Evolutionary conservation across 305 asterid species (phyloP).

Genomic region (Nicotiana rustica): DNA sequence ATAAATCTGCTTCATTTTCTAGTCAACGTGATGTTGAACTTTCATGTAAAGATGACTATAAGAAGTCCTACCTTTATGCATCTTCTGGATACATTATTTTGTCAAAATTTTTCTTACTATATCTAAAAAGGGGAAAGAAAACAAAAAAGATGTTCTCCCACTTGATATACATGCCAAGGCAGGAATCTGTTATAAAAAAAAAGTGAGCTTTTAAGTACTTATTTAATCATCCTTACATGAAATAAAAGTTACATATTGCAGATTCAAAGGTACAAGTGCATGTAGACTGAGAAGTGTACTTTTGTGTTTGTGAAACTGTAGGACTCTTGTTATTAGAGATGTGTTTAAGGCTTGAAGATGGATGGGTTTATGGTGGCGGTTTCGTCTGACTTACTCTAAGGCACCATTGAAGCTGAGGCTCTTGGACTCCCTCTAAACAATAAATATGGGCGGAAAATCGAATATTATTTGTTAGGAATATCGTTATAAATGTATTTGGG

Average conservation of each 20-base stretch:
- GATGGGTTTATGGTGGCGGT: no score
- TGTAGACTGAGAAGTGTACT: background rate
- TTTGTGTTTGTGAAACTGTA: background rate
- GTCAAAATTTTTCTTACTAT: background rate
- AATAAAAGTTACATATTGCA: no score
- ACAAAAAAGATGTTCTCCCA: background rate
- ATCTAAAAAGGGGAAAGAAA: background rate
- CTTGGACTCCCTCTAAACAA: no score
- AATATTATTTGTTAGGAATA: no score
- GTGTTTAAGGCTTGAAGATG: background rate
- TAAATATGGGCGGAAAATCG: no score
- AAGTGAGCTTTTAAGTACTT: background rate
- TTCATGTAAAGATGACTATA: background rate
- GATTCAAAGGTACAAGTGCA: background rate
- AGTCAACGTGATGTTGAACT: background rate
- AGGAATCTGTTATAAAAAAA: background rate
- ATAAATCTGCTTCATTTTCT: background rate
- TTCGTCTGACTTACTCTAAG: no score
- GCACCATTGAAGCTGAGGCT: no score
- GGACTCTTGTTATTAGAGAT: background rate
- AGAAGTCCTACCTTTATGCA: background rate
- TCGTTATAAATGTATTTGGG: no score
- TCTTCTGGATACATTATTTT: background rate
- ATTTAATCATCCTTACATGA: no score
- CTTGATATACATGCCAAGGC: background rate